Conservation (phyloP, 148 eudicot genomes). For the Nyssa sinensis region DNA sequence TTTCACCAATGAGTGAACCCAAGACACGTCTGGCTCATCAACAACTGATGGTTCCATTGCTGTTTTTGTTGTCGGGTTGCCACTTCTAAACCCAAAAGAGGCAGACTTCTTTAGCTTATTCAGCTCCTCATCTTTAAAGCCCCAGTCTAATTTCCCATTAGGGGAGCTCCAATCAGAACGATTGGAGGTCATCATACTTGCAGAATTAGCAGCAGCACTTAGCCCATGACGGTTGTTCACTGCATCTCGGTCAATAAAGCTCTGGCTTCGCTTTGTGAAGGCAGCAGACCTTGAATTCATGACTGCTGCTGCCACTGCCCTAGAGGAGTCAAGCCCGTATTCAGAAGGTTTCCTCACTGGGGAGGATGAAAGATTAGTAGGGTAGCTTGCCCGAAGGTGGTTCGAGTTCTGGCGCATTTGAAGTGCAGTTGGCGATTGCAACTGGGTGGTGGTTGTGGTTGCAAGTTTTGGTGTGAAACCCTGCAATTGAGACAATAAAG, state of each 20-base stretch:
- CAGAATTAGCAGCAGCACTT: constrained; percentile 25
- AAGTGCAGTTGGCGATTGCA: constrained; percentile 28
- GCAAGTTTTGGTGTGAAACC: constrained; percentile 27
- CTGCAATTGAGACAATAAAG: constrained; percentile 29
- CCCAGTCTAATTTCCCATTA: constrained; percentile 77
- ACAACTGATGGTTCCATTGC: constrained; percentile 20
- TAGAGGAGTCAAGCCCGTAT: constrained; percentile 52
- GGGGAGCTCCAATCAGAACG: constrained; percentile 66
- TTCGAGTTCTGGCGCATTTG: constrained; percentile 36
- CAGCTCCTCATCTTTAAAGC: constrained; percentile 56
- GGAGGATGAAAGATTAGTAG: constrained; percentile 36
- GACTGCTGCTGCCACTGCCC: constrained; percentile 63
- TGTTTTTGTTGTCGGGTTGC: constrained; percentile 18
- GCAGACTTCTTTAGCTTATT: constrained; percentile 78
- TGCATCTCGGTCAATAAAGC: constrained; percentile 64
- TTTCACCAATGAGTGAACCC: constrained; percentile 85
- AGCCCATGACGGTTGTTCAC: constrained; percentile 25
- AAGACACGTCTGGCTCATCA: constrained; percentile 83
- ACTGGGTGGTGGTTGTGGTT: constrained; percentile 6
- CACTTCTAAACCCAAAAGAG: constrained; percentile 60
- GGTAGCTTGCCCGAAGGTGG: constrained; percentile 49
- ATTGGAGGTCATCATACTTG: constrained; percentile 34
- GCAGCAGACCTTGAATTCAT: constrained; percentile 74
- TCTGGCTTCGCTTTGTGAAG: constrained; percentile 71
- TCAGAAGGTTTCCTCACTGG: constrained; percentile 40